These are phyloP conservation scores for Fraxinus xanthoxyloides DNA, from an alignment of 305 asterid species.

Conservation along the genomic window DNA sequence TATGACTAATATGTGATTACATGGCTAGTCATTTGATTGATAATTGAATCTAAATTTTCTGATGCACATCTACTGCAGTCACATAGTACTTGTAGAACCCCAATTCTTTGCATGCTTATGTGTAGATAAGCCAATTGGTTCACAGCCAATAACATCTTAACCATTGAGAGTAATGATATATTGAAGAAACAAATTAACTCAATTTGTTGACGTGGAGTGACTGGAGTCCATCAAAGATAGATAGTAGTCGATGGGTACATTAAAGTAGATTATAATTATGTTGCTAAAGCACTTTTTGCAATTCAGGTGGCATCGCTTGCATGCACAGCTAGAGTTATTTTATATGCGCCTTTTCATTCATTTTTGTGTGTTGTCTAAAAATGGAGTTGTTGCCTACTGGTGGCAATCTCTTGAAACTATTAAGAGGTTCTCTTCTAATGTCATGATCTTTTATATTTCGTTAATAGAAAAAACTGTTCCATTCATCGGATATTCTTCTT, in stretches of 20 bases:
- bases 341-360: neutral
- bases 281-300: neutral
- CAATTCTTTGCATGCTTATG: neutral
- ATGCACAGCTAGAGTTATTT: neutral
- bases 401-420: neutral
- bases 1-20: neutral
- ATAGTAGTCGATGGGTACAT: neutral
- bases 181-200: neutral
- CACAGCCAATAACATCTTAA: neutral
- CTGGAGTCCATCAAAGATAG: neutral
- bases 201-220: neutral
- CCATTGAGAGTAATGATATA: neutral
- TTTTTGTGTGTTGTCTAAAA: neutral
- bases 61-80: neutral
- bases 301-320: neutral
- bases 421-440: neutral
- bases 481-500: neutral
- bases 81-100: neutral
- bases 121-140: neutral
- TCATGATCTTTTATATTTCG: neutral
- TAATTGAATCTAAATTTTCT: neutral
- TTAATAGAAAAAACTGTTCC: neutral
- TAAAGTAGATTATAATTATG: neutral
- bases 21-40: neutral
- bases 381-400: neutral